These are phyloP conservation scores for Boletus pseudo-olivaceus DNA, from an alignment of 768 basidiomycete genomes.

Conservation along the genomic window DNA sequence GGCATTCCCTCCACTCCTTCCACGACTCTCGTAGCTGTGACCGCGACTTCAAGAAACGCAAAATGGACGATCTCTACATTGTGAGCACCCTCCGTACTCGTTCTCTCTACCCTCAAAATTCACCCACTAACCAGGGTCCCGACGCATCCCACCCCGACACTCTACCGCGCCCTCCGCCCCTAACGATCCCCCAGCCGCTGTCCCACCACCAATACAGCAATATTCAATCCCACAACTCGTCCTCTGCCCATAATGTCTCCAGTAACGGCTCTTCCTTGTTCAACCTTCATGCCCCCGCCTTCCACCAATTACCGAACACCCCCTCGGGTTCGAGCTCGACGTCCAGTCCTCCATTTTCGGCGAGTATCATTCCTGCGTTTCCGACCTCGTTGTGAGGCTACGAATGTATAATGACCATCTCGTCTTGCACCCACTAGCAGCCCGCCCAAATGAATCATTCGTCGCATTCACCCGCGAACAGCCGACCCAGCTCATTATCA, in stretches of 20 bases:
- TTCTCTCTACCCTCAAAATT: background rate
- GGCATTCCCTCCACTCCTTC: constrained; percentile 44
- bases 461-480: constrained; percentile 47
- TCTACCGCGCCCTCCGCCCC: constrained; percentile 46
- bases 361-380: constrained; percentile 57
- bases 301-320: constrained; percentile 63
- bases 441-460: constrained; percentile 65
- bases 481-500: constrained; percentile 42
- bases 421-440: constrained; percentile 47
- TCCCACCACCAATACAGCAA: constrained; percentile 50
- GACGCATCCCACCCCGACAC: constrained; percentile 41
- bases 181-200: constrained; percentile 57
- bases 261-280: constrained; percentile 43
- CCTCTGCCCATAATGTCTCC: constrained; percentile 38
- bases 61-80: constrained; percentile 58
- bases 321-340: constrained; percentile 71
- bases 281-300: constrained; percentile 53
- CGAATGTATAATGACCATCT: constrained; percentile 54
- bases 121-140: constrained; percentile 36
- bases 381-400: constrained; percentile 28
- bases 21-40: constrained; percentile 49
- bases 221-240: constrained; percentile 37
- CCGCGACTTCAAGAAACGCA: constrained; percentile 61
- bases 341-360: constrained; percentile 82
- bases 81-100: constrained; percentile 26